phyloP scores from a whole-genome alignment of 306 rosid species.

The Malus sylvestris region DNA sequence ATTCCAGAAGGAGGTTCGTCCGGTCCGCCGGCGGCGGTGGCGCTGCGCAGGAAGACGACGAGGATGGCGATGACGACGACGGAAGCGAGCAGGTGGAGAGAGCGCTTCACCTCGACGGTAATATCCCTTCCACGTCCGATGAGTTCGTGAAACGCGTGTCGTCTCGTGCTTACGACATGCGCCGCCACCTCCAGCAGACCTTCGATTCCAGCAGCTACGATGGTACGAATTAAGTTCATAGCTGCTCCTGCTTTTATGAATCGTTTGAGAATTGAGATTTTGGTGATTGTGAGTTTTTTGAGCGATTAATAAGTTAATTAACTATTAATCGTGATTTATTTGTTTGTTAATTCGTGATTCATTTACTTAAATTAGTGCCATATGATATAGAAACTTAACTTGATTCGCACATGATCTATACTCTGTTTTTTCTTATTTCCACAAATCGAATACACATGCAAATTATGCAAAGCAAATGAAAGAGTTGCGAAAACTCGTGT shows the following conservation, averaged over 20 bases:
- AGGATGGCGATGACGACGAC: constrained; percentile 8
- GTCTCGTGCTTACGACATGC: constrained; percentile 93
- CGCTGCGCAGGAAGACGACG: neutral
- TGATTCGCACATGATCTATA: neutral
- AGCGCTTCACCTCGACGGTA: constrained; percentile 76
- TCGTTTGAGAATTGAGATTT: neutral
- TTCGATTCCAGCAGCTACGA: constrained; percentile 87
- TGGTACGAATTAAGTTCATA: constrained; percentile 28
- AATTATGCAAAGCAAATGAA: neutral
- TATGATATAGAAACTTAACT: neutral
- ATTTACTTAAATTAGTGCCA: neutral
- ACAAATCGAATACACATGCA: no score
- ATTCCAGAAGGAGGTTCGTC: constrained; percentile 9
- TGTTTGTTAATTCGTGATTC: neutral
- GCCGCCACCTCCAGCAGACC: constrained; percentile 75
- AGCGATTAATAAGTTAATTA: neutral
- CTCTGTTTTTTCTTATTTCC: neutral
- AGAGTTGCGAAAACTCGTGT: neutral
- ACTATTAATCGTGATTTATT: neutral
- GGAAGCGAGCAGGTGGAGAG: constrained; percentile 52
- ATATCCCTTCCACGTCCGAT: constrained; percentile 64
- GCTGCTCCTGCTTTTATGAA: neutral
- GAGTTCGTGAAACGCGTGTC: constrained; percentile 83
- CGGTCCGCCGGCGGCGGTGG: constrained; percentile 23
- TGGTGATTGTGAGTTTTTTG: neutral